Percentiles rank a stretch among this genome's conserved stretches.
Conservation (phyloP, 2,329 filamentous ascomycete species). For the Juglanconis oblonga region DNA sequence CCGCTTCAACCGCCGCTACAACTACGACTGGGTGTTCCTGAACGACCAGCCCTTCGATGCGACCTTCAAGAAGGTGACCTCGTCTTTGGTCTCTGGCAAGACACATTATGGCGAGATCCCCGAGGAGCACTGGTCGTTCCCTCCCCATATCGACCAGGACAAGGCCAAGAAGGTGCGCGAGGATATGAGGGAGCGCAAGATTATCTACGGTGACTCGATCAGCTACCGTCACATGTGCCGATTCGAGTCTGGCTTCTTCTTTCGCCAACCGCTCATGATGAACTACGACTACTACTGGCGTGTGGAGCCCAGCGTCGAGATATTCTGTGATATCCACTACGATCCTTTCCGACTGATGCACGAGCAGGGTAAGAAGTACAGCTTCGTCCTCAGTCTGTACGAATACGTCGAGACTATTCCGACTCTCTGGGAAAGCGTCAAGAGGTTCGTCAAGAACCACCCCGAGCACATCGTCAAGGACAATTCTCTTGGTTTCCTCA, state of each 20-base stretch:
- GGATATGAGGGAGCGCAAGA: conserved; percentile 90
- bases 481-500: conserved; percentile 89
- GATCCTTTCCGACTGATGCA: conserved; percentile 97
- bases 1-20: conserved; percentile 93
- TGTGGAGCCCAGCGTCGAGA: conserved; percentile 93
- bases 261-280: conserved; percentile 87
- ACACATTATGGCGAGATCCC: conserved; percentile 89
- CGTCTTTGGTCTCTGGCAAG: conserved; percentile 84
- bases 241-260: conserved; percentile 99
- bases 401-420: conserved; percentile 97
- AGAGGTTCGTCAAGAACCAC: conserved; percentile 88
- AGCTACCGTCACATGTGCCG: conserved; percentile 99
- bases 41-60: conserved; percentile 95
- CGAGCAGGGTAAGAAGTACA: conserved; percentile 97
- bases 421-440: conserved; percentile 91
- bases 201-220: conserved; percentile 96
- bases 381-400: conserved; percentile 91
- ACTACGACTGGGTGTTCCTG: conserved; percentile 99
- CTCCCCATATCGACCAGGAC: conserved; percentile 91
- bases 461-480: conserved; percentile 81
- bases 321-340: conserved; percentile 93
- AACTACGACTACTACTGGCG: conserved; percentile 99
- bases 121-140: conserved; percentile 95
- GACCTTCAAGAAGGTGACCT: conserved; percentile 88
- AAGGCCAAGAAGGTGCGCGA: conserved; percentile 87